Evolutionary conservation across 2,329 filamentous ascomycete species (phyloP), one percentile per base, ranked within the genome.

Genomic region (Trichophaea hybrida): DNA sequence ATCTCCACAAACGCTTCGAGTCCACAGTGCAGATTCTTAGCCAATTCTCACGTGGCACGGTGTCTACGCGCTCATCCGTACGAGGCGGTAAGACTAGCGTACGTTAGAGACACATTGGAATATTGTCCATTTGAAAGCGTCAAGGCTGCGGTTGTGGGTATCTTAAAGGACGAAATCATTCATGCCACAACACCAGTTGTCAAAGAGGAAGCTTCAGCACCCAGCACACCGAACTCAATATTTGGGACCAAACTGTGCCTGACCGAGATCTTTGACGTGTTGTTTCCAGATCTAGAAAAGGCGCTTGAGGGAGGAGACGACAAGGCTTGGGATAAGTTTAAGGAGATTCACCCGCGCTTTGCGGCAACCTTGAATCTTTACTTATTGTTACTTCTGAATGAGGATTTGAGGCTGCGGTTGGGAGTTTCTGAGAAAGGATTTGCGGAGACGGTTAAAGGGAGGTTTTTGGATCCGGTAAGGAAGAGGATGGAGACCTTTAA

Each of bases 101-200:
- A 68, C 24, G 65, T 69, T 31, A 67, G 65, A 59, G 67, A 69
- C 48, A 70, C 68, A 4, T 67, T 70, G 8, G 68, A 70, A 44
- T 64, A 70, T 44, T 69, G 68, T 33, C 68, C 68, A 5, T 69
- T 70, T 37, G 68, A 69, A 60, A 64, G 64, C 32, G 61, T 70
- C 44, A 69, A 69, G 55, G 68, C 66, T 7, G 64, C 61, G 17
- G 67, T 69, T 13, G 65, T 69, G 13, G 66, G 67, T 3, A 68
- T 66, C 43, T 61, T 69, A 6, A 69, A 69, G 52, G 67, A 69
- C 50, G 68, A 70, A 50, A 64, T 68, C 24, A 49, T 69, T 24
- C 46, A 61, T 10, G 68, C 68, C 6, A 66, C 63, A 32, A 59
- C 57, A 6, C 43, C 35, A 17, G 57, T 46, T 15, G 4, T 34